These are phyloP conservation scores for Sugiyamaella americana DNA, from an alignment of 805 yeast species.

Conservation along the genomic window DNA sequence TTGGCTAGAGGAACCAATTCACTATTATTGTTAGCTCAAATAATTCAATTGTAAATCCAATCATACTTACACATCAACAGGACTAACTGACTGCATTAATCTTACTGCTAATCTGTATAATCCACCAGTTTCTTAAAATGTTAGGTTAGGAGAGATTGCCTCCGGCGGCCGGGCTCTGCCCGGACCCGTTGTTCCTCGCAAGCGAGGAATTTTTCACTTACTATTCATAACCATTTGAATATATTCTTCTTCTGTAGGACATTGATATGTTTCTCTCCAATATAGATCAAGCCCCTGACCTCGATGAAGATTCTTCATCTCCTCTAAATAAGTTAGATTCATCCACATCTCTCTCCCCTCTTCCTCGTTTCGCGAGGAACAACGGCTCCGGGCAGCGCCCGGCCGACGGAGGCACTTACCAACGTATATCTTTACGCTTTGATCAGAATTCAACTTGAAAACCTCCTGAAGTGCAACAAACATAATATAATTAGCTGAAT, in stretches of 20 bases:
- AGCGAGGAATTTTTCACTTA: constrained; percentile 11
- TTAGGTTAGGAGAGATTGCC: too few relatives aligned
- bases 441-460: constrained; percentile 29
- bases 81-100: constrained; percentile 44
- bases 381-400: too few relatives aligned
- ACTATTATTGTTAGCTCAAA: neutral
- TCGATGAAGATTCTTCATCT: constrained; percentile 71
- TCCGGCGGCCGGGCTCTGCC: neutral
- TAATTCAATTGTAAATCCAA: neutral
- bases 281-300: constrained; percentile 88
- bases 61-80: constrained; percentile 15
- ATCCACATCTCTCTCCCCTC: neutral
- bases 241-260: constrained; percentile 63
- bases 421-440: constrained; percentile 14
- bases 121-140: constrained; percentile 84
- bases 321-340: constrained; percentile 40
- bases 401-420: constrained; percentile 14
- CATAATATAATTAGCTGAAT: constrained; percentile 77
- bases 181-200: neutral
- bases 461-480: constrained; percentile 59
- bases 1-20: constrained; percentile 59
- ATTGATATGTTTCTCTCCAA: constrained; percentile 66
- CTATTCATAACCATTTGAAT: constrained; percentile 74
- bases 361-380: too few relatives aligned
- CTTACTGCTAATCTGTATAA: constrained; percentile 68